Evolutionary conservation across 2,329 filamentous ascomycete species (phyloP).

Genomic region (Exophiala spinifera): DNA sequence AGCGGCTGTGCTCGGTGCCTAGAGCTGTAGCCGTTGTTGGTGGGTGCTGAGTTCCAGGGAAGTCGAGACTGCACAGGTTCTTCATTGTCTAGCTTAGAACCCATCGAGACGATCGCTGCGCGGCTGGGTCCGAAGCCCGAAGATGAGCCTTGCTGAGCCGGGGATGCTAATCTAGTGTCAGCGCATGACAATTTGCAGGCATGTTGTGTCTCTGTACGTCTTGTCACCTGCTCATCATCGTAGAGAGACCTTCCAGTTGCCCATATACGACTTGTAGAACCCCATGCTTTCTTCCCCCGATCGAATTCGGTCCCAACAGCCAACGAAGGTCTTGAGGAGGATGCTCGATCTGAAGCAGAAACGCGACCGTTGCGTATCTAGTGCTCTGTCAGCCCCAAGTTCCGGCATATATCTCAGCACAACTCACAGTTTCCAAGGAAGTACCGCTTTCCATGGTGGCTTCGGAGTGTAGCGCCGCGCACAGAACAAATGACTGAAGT

Average conservation of each 20-base stretch:
- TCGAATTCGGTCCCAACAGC: slow-evolving; percentile 45
- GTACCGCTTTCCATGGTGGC: slow-evolving; percentile 38
- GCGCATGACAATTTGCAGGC: slow-evolving; percentile 7
- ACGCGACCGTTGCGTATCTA: slow-evolving; percentile 14
- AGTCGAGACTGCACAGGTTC: slow-evolving; percentile 13
- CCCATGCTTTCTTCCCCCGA: slow-evolving; percentile 43
- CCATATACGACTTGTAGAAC: slow-evolving; percentile 50
- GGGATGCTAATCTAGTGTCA: slow-evolving; percentile 16
- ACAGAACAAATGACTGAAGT: neutral
- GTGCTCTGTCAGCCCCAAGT: slow-evolving; percentile 6
- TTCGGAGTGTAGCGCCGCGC: slow-evolving; percentile 33
- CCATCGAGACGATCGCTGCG: slow-evolving; percentile 7
- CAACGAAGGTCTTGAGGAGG: slow-evolving; percentile 13
- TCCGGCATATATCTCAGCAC: neutral
- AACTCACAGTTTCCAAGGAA: slow-evolving; percentile 39
- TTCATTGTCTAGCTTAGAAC: slow-evolving; percentile 13
- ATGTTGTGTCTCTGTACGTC: slow-evolving; percentile 42
- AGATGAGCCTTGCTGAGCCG: slow-evolving; percentile 16
- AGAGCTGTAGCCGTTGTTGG: slow-evolving; percentile 5
- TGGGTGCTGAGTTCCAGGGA: slow-evolving; percentile 11
- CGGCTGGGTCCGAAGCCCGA: slow-evolving; percentile 8
- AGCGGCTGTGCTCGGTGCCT: slow-evolving; percentile 16
- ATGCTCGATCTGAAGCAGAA: slow-evolving; percentile 12
- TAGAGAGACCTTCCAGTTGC: slow-evolving; percentile 46
- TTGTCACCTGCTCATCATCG: slow-evolving; percentile 46